Conservation (phyloP, 805 yeast genomes). For the Candida xyloterini region DNA sequence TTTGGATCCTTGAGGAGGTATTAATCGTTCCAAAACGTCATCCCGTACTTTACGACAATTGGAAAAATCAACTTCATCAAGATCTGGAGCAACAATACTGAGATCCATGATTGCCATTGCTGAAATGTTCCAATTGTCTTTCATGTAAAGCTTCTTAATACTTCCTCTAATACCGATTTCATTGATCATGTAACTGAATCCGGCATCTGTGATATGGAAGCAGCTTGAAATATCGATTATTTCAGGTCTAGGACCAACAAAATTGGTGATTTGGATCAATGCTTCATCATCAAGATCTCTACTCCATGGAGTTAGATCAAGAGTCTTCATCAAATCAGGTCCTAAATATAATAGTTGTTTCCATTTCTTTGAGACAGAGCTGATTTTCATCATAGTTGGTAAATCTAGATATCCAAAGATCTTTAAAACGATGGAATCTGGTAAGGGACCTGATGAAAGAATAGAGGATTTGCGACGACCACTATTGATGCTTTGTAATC, state of each 20-base stretch:
- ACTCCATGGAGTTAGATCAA: conserved; percentile 64
- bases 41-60: conserved; percentile 75
- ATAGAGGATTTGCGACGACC: conserved; percentile 53
- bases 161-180: conserved; percentile 67
- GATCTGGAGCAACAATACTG: conserved; percentile 57
- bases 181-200: conserved; percentile 67
- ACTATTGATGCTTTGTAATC: conserved; percentile 44
- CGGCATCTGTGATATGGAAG: conserved; percentile 73
- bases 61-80: conserved; percentile 62
- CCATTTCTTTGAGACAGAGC: conserved; percentile 65
- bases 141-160: conserved; percentile 55
- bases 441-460: conserved; percentile 54
- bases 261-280: conserved; percentile 56
- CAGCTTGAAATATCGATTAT: conserved; percentile 65
- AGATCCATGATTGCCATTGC: conserved; percentile 83
- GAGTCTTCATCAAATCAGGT: conserved; percentile 44
- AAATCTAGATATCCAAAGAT: conserved; percentile 53
- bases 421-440: conserved; percentile 54
- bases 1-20: conserved; percentile 46
- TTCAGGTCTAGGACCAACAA: conserved; percentile 68
- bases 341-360: conserved; percentile 59
- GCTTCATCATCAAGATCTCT: conserved; percentile 57
- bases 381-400: conserved; percentile 57
- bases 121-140: conserved; percentile 71
- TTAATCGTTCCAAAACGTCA: conserved; percentile 63